Base-by-base conservation (phyloP, 108 stramenopile genomes). In the Pelagomonas calceolata region DNA sequence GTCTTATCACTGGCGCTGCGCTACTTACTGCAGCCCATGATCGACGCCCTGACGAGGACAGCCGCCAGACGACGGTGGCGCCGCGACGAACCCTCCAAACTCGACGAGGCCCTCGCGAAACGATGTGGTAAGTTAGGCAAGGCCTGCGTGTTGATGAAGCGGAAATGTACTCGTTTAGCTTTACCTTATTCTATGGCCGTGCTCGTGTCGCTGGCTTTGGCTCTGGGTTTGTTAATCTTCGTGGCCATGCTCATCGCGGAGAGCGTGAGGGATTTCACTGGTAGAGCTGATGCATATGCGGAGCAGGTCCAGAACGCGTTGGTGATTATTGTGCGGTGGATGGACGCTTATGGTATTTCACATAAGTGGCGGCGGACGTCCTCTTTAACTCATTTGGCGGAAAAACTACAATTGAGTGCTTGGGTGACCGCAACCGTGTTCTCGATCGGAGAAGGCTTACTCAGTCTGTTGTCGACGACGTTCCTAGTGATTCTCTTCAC, bases 401-500 rank as follows among this genome's bases (percentile, higher is more conserved):
- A 60, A 17, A 16, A 60, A 26, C 51, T 60, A 17, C 7, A 60
- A 26, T 26, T 60, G 21, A 26, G 21, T 26, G 18, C 51, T 26
- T 60, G 51, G 51, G 51, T 60, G 21, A 60, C 51, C 21, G 51
- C 51, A 3, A 60, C 51, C 21, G 51, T 60, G 21, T 26, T 60
- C 10, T 4, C 7, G 21, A 17, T 60, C 7, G 51, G 51, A 17
- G 51, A 74, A 71, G 73, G 33, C 60, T 10, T 73, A 16, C 36
- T 75, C 21, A 37, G 36, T 72, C 67, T 32, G 34, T n/a, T 75
- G 1, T 36, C 72, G 39, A 72, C 68, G 16, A 67, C 68, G 16
- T 36, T 36, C 33, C 63, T 73, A 43, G 74, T 75, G 31, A 65
- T 67, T 17, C 67, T 75, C 65, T 75, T 75, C 65, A 72, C 73